phyloP scores from a whole-genome alignment of 2,329 filamentous ascomycete genomes.

The Colletotrichum kahawae region DNA sequence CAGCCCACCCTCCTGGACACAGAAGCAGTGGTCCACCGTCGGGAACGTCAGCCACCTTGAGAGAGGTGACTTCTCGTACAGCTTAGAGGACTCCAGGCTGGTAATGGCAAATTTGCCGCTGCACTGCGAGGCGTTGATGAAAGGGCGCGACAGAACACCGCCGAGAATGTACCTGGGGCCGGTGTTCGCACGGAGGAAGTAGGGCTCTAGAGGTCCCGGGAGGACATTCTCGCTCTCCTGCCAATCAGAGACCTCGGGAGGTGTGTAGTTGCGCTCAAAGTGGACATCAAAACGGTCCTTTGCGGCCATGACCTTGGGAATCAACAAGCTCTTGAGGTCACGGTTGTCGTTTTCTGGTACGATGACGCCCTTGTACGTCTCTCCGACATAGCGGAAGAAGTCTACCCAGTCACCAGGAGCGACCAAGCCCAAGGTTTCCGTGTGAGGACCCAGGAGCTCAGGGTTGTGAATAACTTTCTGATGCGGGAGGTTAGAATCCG shows the following conservation, averaged over 20 bases:
- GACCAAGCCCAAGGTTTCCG: conserved; percentile 59
- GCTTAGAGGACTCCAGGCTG: conserved; percentile 50
- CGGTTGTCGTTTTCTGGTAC: conserved; percentile 58
- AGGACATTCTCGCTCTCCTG: conserved; percentile 42
- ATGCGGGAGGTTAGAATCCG: neutral
- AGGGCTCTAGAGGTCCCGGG: conserved; percentile 43
- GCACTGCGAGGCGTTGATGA: conserved; percentile 53
- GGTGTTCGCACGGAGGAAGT: conserved; percentile 56
- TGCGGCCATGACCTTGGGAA: conserved; percentile 61
- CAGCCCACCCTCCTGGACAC: conserved; percentile 50
- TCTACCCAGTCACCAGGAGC: conserved; percentile 65
- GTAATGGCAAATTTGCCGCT: conserved; percentile 57
- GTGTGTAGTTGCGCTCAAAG: conserved; percentile 52
- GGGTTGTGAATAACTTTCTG: conserved; percentile 60
- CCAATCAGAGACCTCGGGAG: conserved; percentile 49
- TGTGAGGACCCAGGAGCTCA: conserved; percentile 57
- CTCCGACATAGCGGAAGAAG: conserved; percentile 63
- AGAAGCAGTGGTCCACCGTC: conserved; percentile 57
- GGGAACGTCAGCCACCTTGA: conserved; percentile 45
- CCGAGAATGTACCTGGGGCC: conserved; percentile 51
- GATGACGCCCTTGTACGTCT: conserved; percentile 53
- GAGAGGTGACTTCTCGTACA: conserved; percentile 40
- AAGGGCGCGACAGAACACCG: conserved; percentile 50
- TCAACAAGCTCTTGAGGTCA: conserved; percentile 52
- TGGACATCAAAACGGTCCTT: conserved; percentile 61